Base-by-base conservation (phyloP, 352 stramenopile species). In the Globisporangium acanthophoron region DNA sequence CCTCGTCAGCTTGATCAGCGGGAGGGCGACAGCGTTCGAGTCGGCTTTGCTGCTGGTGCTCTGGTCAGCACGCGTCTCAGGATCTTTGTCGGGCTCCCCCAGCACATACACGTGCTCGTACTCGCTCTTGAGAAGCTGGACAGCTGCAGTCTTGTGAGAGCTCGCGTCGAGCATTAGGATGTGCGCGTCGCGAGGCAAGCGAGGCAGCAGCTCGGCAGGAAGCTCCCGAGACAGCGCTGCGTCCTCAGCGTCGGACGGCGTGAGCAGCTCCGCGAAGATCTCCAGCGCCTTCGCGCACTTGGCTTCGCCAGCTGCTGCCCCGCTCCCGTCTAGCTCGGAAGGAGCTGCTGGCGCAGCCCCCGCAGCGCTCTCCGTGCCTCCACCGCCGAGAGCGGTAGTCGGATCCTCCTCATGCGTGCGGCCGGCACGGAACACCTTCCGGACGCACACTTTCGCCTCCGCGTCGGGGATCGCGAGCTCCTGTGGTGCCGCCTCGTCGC, bases 391-490 rank as follows among this genome's bases (percentile, higher is more conserved):
- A n/a, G 41, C 41, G 13, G 6, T 15, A 46, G 3, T 46, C 16
- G 41, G 5, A 4, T 8, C 2, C 18, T 21, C 41, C 2, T 46
- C 41, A 11, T 4, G 16, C 41, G 12, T 46, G 6, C 41, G 7
- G 11, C 41, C 41, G 4, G 41, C 31, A 3, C 54, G 24, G 51
- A 75, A 75, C n/a, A 62, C 45, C 49, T 78, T 78, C 24, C 48
- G 58, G 11, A 78, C 66, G 49, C 80, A 90, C 7, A 79, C 80
- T 58, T 88, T 90, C 54, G 80, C 79, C 31, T 73, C 61, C 35
- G 62, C 66, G 29, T 71, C 58, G 16, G 56, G 43, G 29, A 69
- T 64, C 9, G 35, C 57, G n/a, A 61, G 41, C 41, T 46, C 41
- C 15, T n/a, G 41, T 56, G 9, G 67, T 48, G 45, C 47, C n/a